Base-by-base conservation (phyloP, 805 yeast genomes). In the Isabelozyma rhagii region DNA sequence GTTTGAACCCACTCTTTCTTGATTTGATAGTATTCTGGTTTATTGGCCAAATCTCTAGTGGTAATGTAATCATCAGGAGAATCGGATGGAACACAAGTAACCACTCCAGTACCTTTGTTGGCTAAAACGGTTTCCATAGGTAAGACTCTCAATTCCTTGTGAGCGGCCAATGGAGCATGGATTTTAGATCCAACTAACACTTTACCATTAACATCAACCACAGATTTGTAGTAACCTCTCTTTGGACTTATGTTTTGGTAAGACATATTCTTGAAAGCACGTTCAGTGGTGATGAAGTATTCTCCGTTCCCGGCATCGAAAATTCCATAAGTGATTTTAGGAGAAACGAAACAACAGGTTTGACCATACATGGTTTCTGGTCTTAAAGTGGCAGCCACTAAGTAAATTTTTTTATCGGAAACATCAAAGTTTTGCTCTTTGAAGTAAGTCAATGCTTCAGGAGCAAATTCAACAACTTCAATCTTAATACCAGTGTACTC, bases 311-410 rank as follows among this genome's bases (percentile, higher is more conserved):
- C 93, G 49, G 90, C 93, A 66, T 89, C 89, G 66, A 88, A 94
- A 46, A 94, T 70, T 66, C 99, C 98, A 65, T 94, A 94, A 43
- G 80, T 82, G 60, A 94, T 89, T 76, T 88, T 90, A 67, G 98
- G 97, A 28, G 97, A 89, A 21, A 94, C 98, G 62, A 93, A 94
- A 80, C 97, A 92, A 79, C 97, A 89, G 5, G 97, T 89, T 78
- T 94, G 98, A 55, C 97, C 98, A 64, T 92, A 92, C 97, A 94
- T 90, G 59, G 99, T 94, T 75, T 94, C 99, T 31, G 99, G 97
- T 75, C 99, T 85, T 64, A 94, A 82, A 59, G 99, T 94, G 28
- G 98, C 98, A 51, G 99, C 99, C 45, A 94, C 90, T 53, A 94
- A 77, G 74, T 68, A 90, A 28, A 91, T 77, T 59, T 84, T 87